These are phyloP conservation scores for Stentor roeselii DNA, from an alignment of 73 alveolate genomes.

Conservation along the genomic window DNA sequence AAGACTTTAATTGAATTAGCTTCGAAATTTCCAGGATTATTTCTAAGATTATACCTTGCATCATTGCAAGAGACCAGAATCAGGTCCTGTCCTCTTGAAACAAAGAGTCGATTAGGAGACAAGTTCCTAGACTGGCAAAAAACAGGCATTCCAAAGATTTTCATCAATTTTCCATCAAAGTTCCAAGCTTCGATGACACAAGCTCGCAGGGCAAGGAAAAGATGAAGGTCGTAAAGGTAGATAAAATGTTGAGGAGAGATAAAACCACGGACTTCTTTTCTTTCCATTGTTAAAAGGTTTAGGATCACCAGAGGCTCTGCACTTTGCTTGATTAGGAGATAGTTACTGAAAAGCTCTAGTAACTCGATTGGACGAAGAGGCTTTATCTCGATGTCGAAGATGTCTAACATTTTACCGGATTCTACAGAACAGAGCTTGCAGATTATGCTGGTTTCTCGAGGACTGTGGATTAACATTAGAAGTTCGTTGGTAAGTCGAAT, in stretches of 20 bases:
- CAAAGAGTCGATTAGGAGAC: not conserved
- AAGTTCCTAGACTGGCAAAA: not conserved
- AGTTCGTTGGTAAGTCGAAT: not conserved
- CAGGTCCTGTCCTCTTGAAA: not conserved
- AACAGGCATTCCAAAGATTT: not conserved
- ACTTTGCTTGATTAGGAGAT: not conserved
- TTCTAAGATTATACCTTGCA: not conserved
- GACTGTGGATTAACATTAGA: not conserved
- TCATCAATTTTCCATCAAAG: conserved; percentile 7
- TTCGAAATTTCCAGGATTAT: not conserved
- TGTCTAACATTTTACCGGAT: not conserved
- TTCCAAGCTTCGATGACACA: not conserved
- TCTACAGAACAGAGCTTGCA: not conserved
- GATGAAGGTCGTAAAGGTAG: not conserved
- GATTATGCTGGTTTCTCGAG: not conserved
- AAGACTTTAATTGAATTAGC: not conserved
- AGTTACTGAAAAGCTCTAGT: conserved; percentile 1
- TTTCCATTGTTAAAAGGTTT: not conserved
- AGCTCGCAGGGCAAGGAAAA: not conserved
- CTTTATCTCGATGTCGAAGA: not conserved
- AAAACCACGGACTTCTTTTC: not conserved
- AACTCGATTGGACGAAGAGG: not conserved
- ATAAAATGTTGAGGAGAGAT: conserved; percentile 16
- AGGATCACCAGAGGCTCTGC: conserved; percentile 24
- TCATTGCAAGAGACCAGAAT: not conserved